Evolutionary conservation across 2,329 filamentous ascomycete species (phyloP), one percentile per base, ranked within the genome.

Genomic region (Emergomyces orientalis): DNA sequence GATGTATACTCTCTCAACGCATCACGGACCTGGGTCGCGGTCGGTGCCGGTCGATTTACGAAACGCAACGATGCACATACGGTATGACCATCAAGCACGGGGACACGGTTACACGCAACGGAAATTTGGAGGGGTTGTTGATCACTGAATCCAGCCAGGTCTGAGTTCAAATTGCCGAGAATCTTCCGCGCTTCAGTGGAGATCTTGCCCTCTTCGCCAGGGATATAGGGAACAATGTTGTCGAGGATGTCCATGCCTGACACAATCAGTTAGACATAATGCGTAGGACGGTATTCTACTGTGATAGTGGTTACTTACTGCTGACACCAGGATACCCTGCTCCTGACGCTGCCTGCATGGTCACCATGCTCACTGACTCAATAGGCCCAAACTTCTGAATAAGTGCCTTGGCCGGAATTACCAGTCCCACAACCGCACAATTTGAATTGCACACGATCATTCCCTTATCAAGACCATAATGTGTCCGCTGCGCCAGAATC

Each of bases 381-480:
- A 88, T 81, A n/a, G 88, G 86, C 54, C 93, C 94, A 71, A 97
- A 96, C 70, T 85, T 86, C 60, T 87, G 85, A 75, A 96, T 89
- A 43, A 97, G 85, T 19, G 93, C 93, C 13, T 91, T 91, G 72
- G 97, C 93, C 30, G 94, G 94, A 66, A 96, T 95, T 65, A 97
- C 93, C 63, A 97, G 86, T 57, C 93, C 93, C 71, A 97, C 96
- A 72, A 97, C 93, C 63, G 93, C 93, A 79, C 94, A 99, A 80
- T 97, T 97, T 67, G 91, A 96, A 81, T 97, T 97, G 84, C 93
- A 97, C 65, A 97, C 91, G 45, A 97, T 80, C 80, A 97, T 96
- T 30, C 94, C 94, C 77, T 89, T 91, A 66, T 88, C 80, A 54
- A 96, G 81, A 34, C 80, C 80, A 75, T 89, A 85, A 52, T 88